A percentile compares a stretch with the other conserved stretches of the same genome.
Evolutionary conservation across 768 basidiomycete genomes (phyloP).

Genomic region (Agrocybe praecox): DNA sequence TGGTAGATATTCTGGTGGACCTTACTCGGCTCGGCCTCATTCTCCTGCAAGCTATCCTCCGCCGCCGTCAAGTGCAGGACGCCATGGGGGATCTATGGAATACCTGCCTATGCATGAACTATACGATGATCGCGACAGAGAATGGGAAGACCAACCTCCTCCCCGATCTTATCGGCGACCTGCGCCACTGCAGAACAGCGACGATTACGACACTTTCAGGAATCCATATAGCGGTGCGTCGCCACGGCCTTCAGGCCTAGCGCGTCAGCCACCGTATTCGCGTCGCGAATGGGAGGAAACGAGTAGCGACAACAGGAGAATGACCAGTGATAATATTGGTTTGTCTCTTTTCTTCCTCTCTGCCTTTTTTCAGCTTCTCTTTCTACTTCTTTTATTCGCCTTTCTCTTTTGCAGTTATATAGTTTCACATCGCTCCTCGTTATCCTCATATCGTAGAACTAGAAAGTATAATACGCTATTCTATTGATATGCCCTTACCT

Average conservation of each 20-base stretch:
- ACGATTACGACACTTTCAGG: neutral
- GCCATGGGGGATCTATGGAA: slow-evolving; percentile 14
- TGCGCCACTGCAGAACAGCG: neutral
- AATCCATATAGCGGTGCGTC: neutral
- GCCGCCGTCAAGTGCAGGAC: slow-evolving; percentile 5
- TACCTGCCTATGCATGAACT: slow-evolving; percentile 16
- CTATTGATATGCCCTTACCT: neutral
- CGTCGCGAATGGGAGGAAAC: neutral
- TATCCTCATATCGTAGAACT: neutral
- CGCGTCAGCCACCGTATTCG: neutral
- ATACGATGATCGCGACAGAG: slow-evolving; percentile 19
- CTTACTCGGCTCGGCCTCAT: neutral
- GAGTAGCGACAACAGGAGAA: neutral
- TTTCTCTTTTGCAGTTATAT: slow-evolving; percentile 3
- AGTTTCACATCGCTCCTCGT: neutral
- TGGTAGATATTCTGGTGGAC: neutral
- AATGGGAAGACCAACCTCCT: neutral
- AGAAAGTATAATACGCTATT: neutral
- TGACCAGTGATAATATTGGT: neutral
- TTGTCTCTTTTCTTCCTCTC: neutral
- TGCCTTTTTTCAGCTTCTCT: neutral
- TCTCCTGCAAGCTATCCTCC: slow-evolving; percentile 1
- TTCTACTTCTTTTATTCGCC: neutral
- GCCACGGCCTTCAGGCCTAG: neutral
- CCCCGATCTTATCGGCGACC: neutral